Evolutionary conservation across 257 asterid genomes (phyloP).

Genomic region (Osmanthus fragrans): DNA sequence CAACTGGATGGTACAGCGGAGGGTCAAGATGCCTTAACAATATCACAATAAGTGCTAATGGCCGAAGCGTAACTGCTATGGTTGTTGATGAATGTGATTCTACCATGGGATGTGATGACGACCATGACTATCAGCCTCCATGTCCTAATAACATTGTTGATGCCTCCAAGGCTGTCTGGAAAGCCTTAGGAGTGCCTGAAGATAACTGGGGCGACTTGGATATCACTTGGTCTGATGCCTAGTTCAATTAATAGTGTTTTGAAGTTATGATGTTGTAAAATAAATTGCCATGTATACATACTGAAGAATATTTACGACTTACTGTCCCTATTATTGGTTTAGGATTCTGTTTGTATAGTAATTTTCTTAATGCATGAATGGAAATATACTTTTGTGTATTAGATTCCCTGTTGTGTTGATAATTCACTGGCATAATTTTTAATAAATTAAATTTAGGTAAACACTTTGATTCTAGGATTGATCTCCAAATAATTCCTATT

Average conservation of each 20-base stretch:
- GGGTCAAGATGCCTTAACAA: conserved; percentile 36
- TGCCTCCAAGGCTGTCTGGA: conserved; percentile 50
- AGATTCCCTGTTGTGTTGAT: not conserved
- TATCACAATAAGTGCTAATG: conserved; percentile 22
- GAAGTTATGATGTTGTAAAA: not conserved
- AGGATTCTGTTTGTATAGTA: not conserved
- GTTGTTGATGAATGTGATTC: conserved; percentile 57
- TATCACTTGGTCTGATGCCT: conserved; percentile 25
- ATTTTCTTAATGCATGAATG: not conserved
- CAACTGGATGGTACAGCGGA: conserved; percentile 51
- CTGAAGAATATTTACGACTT: not conserved
- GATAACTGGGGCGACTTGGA: conserved; percentile 39
- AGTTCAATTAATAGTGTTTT: not conserved
- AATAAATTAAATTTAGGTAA: not conserved
- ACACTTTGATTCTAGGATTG: not conserved
- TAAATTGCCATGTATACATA: not conserved
- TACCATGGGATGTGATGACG: conserved; percentile 47
- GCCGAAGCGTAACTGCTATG: conserved; percentile 33
- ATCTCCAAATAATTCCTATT: not conserved
- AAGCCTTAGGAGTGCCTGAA: conserved; percentile 36
- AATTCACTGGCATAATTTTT: not conserved
- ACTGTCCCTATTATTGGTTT: not conserved
- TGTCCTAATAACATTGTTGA: conserved; percentile 53
- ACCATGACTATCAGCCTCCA: conserved; percentile 51
- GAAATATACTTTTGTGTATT: not conserved